Conservation (phyloP, 805 yeast genomes). For the Sugiyamaella smithiae region DNA sequence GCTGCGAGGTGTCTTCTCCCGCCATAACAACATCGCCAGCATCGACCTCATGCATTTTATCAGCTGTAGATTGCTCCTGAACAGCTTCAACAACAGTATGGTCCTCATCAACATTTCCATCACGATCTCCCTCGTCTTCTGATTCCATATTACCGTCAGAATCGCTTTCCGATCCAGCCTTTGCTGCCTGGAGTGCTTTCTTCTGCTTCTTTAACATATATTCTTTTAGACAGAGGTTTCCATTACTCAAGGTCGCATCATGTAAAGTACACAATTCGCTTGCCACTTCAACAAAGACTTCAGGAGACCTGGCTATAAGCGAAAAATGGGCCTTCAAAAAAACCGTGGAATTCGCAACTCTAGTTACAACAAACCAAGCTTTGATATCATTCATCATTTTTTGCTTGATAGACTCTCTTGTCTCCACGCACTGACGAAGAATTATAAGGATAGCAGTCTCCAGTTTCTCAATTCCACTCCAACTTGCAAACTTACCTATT, state of each 20-base stretch:
- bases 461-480: constrained; percentile 40
- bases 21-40: constrained; percentile 10
- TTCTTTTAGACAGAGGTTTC: constrained; percentile 27
- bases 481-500: constrained; percentile 37
- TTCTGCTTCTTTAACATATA: constrained; percentile 15
- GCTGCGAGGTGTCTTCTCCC: neutral
- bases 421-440: constrained; percentile 70
- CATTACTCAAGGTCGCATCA: constrained; percentile 18
- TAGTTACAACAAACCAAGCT: constrained; percentile 35
- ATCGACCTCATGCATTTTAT: constrained; percentile 1
- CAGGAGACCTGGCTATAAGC: constrained; percentile 45
- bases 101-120: neutral
- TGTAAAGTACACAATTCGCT: constrained; percentile 28
- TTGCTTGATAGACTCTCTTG: constrained; percentile 45
- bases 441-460: constrained; percentile 53
- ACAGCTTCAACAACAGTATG: neutral
- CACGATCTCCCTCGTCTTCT: constrained; percentile 11
- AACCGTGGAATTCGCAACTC: constrained; percentile 30
- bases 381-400: constrained; percentile 53
- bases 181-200: constrained; percentile 9
- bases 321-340: constrained; percentile 26
- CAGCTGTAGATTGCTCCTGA: neutral
- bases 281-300: constrained; percentile 43
- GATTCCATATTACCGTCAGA: constrained; percentile 17
- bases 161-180: constrained; percentile 6